Evolutionary conservation across 371 early-diverging fungal genomes (phyloP).

Genomic region (Rhizopus microsporus): DNA sequence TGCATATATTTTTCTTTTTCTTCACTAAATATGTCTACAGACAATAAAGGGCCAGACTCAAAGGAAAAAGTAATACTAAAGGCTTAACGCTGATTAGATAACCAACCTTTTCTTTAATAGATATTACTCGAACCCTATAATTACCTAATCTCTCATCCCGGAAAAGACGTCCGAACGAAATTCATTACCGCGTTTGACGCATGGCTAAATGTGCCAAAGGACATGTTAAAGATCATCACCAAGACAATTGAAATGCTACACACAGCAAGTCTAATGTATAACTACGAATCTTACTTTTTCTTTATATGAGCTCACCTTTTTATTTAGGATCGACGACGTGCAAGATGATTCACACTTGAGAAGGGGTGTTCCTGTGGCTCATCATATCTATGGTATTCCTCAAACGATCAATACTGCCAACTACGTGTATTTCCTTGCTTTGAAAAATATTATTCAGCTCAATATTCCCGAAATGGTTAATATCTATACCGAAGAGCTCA

Average conservation of each 20-base stretch:
- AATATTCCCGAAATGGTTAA: conserved; percentile 68
- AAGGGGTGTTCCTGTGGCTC: conserved; percentile 93
- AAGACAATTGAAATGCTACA: conserved; percentile 93
- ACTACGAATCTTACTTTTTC: neutral
- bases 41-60: too few relatives aligned
- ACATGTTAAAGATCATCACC: conserved; percentile 68
- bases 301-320: neutral
- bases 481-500: conserved; percentile 67
- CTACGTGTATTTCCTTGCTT: conserved; percentile 91
- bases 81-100: neutral
- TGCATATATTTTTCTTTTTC: too few relatives aligned
- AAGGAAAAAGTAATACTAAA: neutral
- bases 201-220: conserved; percentile 81
- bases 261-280: conserved; percentile 87
- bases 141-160: conserved; percentile 81
- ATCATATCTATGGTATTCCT: conserved; percentile 92
- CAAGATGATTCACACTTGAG: conserved; percentile 91
- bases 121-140: conserved; percentile 78
- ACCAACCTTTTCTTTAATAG: conserved; percentile 22
- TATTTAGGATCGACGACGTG: conserved; percentile 64
- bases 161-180: conserved; percentile 89
- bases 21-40: too few relatives aligned
- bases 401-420: conserved; percentile 94
- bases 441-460: conserved; percentile 75
- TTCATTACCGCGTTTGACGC: conserved; percentile 87